Evolutionary conservation across 208 protist species (phyloP), one percentile per base, ranked within the genome.

Genomic region (Naegleria lovaniensis): DNA sequence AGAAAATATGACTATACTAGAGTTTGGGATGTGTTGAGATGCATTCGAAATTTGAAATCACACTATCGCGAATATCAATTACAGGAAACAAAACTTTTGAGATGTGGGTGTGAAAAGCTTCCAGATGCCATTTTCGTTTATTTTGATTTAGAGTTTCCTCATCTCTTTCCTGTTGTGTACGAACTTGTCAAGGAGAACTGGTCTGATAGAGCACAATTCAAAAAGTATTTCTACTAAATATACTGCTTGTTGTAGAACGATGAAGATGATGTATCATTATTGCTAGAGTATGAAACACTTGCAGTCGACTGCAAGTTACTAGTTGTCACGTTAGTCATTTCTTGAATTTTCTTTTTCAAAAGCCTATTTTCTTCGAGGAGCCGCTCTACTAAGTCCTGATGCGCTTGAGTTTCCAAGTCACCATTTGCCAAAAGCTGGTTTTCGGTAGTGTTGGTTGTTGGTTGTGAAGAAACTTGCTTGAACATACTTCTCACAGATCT

Each of bases 101-200:
- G 59, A 40, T 76, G 15, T 90, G 33, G 58, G 19, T 94, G 22
- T 89, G 86, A 33, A 0, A 67, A 19, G 0, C 3, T 94, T 11
- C 93, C 93, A 22, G 48, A 90, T 59, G 93, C 93, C 39, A 94
- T 94, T 40, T 59, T 94, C 11, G 33, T 36, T 16, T 94, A 94
- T 58, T 94, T 94, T 55, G 48, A 84, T 38, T n/a, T 38, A 19
- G 48, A 88, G 15, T 94, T 92, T 41, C 93, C 93, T 0, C 83
- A 84, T 22, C 9, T 94, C 11, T 83, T 94, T 7, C 75, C 76
- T 2, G 33, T 5, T 19, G 89, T 90, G 7, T 93, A 89, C 86
- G 25, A 89, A 11, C 76, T 93, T 67, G 67, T 86, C 22, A 59
- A 86, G 40, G 16, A 11, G 5, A 0, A 91, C 59, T 90, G 90